phyloP scores from a whole-genome alignment of 129 eudicot species.

The Flaveria trinervia region DNA sequence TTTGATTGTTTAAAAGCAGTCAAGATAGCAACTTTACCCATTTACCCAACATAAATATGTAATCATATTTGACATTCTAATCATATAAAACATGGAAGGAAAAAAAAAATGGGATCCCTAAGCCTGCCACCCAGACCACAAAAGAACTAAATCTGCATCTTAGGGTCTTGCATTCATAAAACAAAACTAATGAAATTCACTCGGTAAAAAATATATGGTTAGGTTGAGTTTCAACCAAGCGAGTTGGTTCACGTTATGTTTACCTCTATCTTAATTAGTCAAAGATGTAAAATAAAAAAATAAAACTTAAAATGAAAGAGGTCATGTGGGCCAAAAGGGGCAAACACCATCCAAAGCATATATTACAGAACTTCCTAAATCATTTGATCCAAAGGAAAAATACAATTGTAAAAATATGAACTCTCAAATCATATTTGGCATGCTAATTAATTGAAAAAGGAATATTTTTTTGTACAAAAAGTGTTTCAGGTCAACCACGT shows the following conservation, averaged over 20 bases:
- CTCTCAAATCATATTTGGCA: background rate
- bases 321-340: background rate
- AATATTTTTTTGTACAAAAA: background rate
- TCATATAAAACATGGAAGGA: background rate
- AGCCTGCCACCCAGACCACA: background rate
- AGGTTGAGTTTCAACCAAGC: background rate
- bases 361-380: background rate
- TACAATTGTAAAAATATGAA: background rate
- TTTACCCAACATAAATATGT: background rate
- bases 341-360: background rate
- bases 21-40: background rate
- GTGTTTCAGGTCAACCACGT: background rate
- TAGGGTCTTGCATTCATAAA: background rate
- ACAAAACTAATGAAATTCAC: background rate
- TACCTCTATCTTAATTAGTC: background rate
- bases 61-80: background rate
- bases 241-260: background rate
- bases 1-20: background rate
- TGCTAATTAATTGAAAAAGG: background rate
- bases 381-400: background rate
- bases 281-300: background rate
- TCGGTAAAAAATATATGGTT: background rate
- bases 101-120: too few species aligned
- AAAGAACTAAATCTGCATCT: background rate
- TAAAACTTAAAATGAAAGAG: background rate